Base-by-base conservation (phyloP, 176 grass and related monocot species). In the Pharus latifolius region DNA sequence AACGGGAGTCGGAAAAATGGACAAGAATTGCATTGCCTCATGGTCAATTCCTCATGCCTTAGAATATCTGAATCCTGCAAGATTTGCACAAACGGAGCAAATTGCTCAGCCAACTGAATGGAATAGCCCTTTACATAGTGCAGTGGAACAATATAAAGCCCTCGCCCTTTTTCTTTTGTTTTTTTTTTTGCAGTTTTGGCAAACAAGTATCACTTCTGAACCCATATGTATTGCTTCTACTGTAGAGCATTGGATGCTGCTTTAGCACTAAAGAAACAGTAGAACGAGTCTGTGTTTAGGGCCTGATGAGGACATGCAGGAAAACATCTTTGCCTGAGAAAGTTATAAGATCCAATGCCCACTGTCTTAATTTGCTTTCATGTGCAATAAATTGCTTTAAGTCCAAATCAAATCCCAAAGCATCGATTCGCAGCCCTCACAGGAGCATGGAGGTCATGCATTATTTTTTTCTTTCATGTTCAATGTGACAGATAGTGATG, bases 341-440 rank as follows among this genome's bases (percentile, higher is more conserved):
- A 85, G 47, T 53, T 38, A 46, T 2, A 33, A 80, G 60, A 85
- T 80, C 70, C 41, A 85, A 85, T 85, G 64, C 77, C 77, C 63
- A 76, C 64, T 85, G 77, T 75, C 83, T 57, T n/a, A n/a, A n/a
- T n/a, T 18, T 85, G 26, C 83, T 80, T 85, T 85, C 48, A 44
- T 58, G 34, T 40, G 56, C 77, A 76, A 49, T 27, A 41, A 2
- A 55, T 57, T 34, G 33, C 70, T 76, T 85, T 80, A 31, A 1
- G 83, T 75, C 83, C 24, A 75, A 75, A 85, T 80, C 83, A 80
- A 63, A 69, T 68, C 76, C n/a, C 40, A 69, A 70, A 76, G 77
- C 71, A 85, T 80, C 7, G 63, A 76, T 85, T 80, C 83, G 28
- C 61, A 14, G 11, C 76, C 63, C 55, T 63, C 54, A 80, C 22